These are phyloP conservation scores for Magnaporthiopsis rhizophila DNA, from an alignment of 2,329 filamentous ascomycete genomes.

Conservation along the genomic window DNA sequence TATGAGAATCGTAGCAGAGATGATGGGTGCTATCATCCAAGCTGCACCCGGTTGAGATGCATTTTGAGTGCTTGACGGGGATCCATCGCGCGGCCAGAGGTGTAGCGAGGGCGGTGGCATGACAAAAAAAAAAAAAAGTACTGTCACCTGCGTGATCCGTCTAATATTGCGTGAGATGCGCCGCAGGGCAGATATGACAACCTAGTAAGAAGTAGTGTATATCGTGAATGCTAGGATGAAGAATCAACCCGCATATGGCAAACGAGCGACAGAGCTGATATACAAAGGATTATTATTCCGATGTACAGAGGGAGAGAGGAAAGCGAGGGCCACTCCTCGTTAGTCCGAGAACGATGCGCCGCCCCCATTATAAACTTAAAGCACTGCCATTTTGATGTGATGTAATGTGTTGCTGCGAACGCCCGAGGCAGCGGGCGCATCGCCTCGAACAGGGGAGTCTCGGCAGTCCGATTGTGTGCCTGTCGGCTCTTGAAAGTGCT, in stretches of 20 bases:
- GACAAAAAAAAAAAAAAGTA: background rate
- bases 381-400: background rate
- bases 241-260: background rate
- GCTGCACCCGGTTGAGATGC: background rate
- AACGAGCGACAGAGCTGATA: background rate
- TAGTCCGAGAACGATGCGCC: background rate
- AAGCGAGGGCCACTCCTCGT: background rate
- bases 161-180: background rate
- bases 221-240: background rate
- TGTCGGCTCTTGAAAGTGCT: background rate
- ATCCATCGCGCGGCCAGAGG: background rate
- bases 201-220: background rate
- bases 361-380: background rate
- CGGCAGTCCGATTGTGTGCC: background rate
- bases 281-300: background rate
- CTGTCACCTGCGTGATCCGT: background rate
- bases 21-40: slow-evolving; percentile 5
- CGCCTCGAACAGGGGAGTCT: background rate
- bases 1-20: slow-evolving; percentile 19
- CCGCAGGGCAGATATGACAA: background rate
- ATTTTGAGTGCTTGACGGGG: background rate
- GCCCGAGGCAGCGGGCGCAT: background rate
- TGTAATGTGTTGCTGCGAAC: background rate
- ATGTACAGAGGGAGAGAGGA: background rate
- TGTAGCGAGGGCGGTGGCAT: background rate